phyloP scores from a whole-genome alignment of 305 asterid species.

The Lippia alba region DNA sequence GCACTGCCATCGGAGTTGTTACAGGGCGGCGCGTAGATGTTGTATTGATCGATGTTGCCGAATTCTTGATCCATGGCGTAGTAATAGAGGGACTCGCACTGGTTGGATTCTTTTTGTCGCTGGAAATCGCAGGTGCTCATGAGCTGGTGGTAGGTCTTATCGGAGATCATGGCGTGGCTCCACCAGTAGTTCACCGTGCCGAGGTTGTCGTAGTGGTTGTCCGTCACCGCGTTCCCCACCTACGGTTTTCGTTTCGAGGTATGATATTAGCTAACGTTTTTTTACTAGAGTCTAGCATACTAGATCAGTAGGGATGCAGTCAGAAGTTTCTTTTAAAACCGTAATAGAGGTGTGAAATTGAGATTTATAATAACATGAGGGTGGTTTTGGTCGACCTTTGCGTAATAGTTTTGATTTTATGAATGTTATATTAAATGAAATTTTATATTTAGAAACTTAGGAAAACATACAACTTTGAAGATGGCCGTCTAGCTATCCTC shows the following conservation, averaged over 20 bases:
- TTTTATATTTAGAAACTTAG: too few species aligned
- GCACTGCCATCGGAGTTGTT: conserved; percentile 61
- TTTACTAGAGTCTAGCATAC: too few species aligned
- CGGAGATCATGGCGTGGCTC: conserved; percentile 99
- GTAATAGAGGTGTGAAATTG: too few species aligned
- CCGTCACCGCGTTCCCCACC: conserved; percentile 98
- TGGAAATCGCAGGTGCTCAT: conserved; percentile 83
- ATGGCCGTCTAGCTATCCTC: too few species aligned
- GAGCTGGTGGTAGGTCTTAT: conserved; percentile 71
- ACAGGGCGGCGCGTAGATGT: conserved; percentile 92
- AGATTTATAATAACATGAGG: too few species aligned
- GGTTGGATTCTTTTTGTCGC: conserved; percentile 69
- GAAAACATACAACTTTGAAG: too few species aligned
- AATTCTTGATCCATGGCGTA: conserved; percentile 97
- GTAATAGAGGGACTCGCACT: conserved; percentile 83
- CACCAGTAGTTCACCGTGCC: conserved; percentile 98
- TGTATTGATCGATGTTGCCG: conserved; percentile 94
- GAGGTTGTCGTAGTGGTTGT: conserved; percentile 84
- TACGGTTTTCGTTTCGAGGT: conserved; percentile 22
- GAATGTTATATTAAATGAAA: too few species aligned
- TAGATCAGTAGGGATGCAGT: too few species aligned
- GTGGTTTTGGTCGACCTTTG: too few species aligned
- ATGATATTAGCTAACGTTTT: too few species aligned
- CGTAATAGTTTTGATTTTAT: too few species aligned
- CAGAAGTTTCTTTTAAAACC: too few species aligned